Evolutionary conservation across 495 filamentous ascomycete genomes (phyloP).

Genomic region (Podospora tetraspora): DNA sequence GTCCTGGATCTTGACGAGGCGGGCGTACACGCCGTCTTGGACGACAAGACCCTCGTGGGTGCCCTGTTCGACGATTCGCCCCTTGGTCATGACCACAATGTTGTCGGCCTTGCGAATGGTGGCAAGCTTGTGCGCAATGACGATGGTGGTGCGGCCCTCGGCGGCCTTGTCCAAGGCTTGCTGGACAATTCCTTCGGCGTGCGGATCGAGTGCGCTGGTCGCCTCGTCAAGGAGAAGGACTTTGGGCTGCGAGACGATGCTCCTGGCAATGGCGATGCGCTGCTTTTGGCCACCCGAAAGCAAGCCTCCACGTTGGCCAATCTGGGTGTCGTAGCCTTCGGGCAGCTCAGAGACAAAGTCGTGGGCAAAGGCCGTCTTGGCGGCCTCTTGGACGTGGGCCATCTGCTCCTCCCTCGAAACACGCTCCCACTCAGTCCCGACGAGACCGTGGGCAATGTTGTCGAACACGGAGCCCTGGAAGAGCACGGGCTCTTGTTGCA

Average conservation of each 20-base stretch:
- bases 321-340: constrained; percentile 78
- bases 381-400: constrained; percentile 67
- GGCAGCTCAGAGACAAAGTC: constrained; percentile 63
- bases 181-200: constrained; percentile 61
- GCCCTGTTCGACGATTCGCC: constrained; percentile 55
- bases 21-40: constrained; percentile 42
- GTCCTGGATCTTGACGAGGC: constrained; percentile 44
- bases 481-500: constrained; percentile 69
- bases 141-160: constrained; percentile 64
- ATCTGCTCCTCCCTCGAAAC: constrained; percentile 50
- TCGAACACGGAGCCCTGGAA: constrained; percentile 77
- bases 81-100: constrained; percentile 62
- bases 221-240: constrained; percentile 81
- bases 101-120: constrained; percentile 64
- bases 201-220: constrained; percentile 67
- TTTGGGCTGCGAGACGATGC: constrained; percentile 61
- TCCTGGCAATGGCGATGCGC: constrained; percentile 68
- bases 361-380: constrained; percentile 81
- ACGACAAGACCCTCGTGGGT: constrained; percentile 58
- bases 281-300: constrained; percentile 92
- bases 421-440: constrained; percentile 68
- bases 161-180: constrained; percentile 58
- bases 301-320: constrained; percentile 83
- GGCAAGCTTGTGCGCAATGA: constrained; percentile 64
- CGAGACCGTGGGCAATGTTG: constrained; percentile 79